phyloP scores from a whole-genome alignment of 352 stramenopile genomes.

The Phytophthora sp. region DNA sequence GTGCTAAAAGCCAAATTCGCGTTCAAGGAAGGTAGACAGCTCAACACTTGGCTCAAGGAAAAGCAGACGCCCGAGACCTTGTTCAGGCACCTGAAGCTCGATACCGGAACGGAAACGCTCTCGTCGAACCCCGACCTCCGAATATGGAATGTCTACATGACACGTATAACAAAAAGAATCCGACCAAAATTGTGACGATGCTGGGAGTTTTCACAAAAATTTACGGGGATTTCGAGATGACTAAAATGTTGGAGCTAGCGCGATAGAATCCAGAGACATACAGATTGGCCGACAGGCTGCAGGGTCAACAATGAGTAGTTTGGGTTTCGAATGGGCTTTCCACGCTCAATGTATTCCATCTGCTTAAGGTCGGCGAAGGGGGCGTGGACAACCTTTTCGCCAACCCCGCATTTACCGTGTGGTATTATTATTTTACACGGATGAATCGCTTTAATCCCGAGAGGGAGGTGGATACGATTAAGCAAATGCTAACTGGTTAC shows the following conservation, averaged over 20 bases:
- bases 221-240: not conserved
- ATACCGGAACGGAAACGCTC: not conserved
- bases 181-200: not conserved
- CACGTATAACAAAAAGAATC: conserved; percentile 1
- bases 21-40: not conserved
- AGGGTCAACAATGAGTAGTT: not conserved
- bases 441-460: not conserved
- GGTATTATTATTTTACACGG: not conserved
- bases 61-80: conserved; percentile 3
- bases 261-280: not conserved
- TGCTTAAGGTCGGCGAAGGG: not conserved
- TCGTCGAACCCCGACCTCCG: not conserved
- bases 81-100: conserved; percentile 8
- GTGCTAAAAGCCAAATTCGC: not conserved
- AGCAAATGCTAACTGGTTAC: not conserved
- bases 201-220: not conserved
- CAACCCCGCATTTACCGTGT: not conserved
- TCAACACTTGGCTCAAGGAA: conserved; percentile 6
- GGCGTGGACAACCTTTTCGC: not conserved
- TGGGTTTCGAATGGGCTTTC: not conserved
- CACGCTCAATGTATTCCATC: not conserved
- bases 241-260: not conserved
- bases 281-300: not conserved
- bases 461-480: not conserved
- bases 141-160: conserved; percentile 10